Percentiles rank a stretch among this genome's conserved stretches.
phyloP scores from a whole-genome alignment of 495 filamentous ascomycete species.

The Aspergillus haitiensis region DNA sequence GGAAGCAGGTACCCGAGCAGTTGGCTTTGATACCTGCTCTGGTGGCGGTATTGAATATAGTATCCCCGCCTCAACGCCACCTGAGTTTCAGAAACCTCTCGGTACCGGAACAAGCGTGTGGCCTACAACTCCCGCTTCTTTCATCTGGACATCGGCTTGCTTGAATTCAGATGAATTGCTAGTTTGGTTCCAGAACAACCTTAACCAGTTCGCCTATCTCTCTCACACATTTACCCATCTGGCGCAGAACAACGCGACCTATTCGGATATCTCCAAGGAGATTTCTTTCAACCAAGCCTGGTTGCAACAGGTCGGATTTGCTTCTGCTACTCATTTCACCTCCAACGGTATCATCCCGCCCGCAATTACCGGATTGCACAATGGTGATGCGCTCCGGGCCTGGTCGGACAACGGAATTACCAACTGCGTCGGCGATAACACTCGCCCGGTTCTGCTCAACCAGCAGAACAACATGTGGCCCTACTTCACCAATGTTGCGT shows the following conservation, averaged over 20 bases:
- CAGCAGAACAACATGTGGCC: constrained; percentile 54
- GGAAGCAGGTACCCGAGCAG: constrained; percentile 34
- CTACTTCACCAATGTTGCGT: constrained; percentile 49
- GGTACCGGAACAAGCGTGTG: constrained; percentile 58
- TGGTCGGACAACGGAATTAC: constrained; percentile 59
- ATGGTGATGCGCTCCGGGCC: constrained; percentile 60
- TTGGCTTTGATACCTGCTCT: constrained; percentile 34
- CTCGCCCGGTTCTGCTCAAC: constrained; percentile 52
- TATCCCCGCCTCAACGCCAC: constrained; percentile 43
- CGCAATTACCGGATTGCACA: constrained; percentile 64
- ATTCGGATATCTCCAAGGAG: constrained; percentile 55
- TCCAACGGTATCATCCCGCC: constrained; percentile 60
- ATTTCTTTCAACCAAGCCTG: constrained; percentile 62
- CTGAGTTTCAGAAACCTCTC: constrained; percentile 58
- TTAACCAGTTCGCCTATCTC: constrained; percentile 53
- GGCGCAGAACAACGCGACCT: constrained; percentile 61
- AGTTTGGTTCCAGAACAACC: constrained; percentile 51
- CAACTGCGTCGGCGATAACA: constrained; percentile 65
- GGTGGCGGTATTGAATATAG: constrained; percentile 41
- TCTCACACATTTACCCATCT: constrained; percentile 66
- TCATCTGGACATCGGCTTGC: constrained; percentile 51
- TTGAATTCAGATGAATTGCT: constrained; percentile 49
- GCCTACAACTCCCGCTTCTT: constrained; percentile 47
- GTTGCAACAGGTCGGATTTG: constrained; percentile 53
- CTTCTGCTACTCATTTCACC: constrained; percentile 43